phyloP scores from a whole-genome alignment of 2,329 filamentous ascomycete genomes.

The Aureobasidium melanogenum region DNA sequence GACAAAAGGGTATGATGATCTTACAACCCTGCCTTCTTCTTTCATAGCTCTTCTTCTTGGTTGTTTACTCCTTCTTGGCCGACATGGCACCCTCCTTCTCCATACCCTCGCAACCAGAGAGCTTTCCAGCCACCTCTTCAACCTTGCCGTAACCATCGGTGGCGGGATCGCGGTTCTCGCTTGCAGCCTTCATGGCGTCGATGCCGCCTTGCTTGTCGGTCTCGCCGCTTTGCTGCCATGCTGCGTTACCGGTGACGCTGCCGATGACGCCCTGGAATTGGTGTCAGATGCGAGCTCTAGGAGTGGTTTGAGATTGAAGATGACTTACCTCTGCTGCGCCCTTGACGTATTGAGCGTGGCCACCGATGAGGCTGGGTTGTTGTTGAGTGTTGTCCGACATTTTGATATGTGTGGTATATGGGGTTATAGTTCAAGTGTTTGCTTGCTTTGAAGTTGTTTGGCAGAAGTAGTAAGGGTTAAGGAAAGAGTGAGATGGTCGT shows the following conservation, averaged over 20 bases:
- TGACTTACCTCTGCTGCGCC: slow-evolving; percentile 53
- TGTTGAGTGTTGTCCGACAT: slow-evolving; percentile 25
- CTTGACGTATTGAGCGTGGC: slow-evolving; percentile 61
- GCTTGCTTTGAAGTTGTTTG: background rate
- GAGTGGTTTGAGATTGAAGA: background rate
- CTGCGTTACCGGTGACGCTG: slow-evolving; percentile 50
- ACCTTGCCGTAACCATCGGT: slow-evolving; percentile 51
- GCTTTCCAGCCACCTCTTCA: slow-evolving; percentile 56
- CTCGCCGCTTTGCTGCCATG: slow-evolving; percentile 56
- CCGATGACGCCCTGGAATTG: slow-evolving; percentile 50
- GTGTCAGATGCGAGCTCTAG: background rate
- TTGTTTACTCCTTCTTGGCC: background rate
- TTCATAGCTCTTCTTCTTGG: background rate
- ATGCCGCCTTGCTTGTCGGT: slow-evolving; percentile 56
- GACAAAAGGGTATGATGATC: background rate
- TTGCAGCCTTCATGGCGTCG: slow-evolving; percentile 53
- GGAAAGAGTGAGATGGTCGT: background rate
- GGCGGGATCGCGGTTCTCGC: slow-evolving; percentile 45
- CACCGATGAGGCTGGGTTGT: slow-evolving; percentile 52
- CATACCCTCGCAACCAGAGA: slow-evolving; percentile 63
- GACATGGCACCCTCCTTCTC: slow-evolving; percentile 45
- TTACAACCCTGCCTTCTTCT: background rate
- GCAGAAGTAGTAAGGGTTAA: background rate
- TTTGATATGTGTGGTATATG: background rate
- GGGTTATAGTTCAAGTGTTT: background rate